These are phyloP conservation scores for Gymnopilus dilepis DNA, from an alignment of 768 basidiomycete species.

Conservation along the genomic window DNA sequence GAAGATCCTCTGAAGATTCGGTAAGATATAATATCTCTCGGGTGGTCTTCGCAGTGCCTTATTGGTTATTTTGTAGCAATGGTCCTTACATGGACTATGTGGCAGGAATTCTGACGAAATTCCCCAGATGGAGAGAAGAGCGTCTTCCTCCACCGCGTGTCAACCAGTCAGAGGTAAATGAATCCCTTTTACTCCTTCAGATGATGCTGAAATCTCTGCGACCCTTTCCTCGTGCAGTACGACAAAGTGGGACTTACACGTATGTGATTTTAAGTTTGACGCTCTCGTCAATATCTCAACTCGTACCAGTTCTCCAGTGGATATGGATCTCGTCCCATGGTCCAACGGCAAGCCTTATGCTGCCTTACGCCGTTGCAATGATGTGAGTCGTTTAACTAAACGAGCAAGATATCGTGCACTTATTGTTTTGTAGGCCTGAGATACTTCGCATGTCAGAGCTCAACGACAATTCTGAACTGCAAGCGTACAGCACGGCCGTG, in stretches of 20 bases:
- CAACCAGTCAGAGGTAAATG: constrained; percentile 71
- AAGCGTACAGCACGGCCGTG: constrained; percentile 79
- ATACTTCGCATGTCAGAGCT: constrained; percentile 90
- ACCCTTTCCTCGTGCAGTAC: constrained; percentile 50
- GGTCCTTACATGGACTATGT: constrained; percentile 63
- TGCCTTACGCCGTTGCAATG: constrained; percentile 78
- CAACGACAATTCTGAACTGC: constrained; percentile 83
- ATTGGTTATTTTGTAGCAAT: constrained; percentile 41
- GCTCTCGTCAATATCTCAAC: constrained; percentile 1
- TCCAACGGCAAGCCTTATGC: constrained; percentile 72
- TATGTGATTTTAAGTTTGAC: constrained; percentile 35
- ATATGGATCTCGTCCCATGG: constrained; percentile 80
- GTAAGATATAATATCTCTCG: constrained; percentile 35
- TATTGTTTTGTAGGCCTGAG: constrained; percentile 63
- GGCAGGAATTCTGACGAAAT: constrained; percentile 54
- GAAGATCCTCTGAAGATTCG: constrained; percentile 67
- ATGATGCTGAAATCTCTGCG: not conserved
- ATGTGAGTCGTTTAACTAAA: constrained; percentile 56
- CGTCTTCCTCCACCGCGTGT: constrained; percentile 87
- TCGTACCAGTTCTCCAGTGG: constrained; percentile 71
- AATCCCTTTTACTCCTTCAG: constrained; percentile 17
- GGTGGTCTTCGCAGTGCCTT: constrained; percentile 11
- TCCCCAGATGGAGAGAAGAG: constrained; percentile 74
- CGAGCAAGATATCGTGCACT: constrained; percentile 9
- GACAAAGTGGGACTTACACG: constrained; percentile 89